Base-by-base conservation (phyloP, 257 asterid genomes). In the Solanum okadae region DNA sequence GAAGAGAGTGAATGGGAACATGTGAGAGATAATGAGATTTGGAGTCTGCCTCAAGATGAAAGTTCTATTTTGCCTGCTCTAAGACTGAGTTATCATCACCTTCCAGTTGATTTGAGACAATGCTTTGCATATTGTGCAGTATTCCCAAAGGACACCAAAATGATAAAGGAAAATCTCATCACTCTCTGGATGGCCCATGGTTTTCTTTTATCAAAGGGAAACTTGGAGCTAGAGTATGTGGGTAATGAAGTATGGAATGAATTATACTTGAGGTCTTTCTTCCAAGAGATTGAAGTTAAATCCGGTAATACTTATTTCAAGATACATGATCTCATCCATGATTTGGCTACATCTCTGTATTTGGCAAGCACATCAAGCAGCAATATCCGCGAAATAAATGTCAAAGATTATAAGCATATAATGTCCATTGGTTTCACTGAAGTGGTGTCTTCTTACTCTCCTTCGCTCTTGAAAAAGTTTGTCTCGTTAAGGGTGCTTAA, bases 101-200 rank as follows among this genome's bases (percentile, higher is more conserved):
- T 91, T 56, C 89, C 92, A 25, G 67, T 87, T n/a, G 44, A 29
- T 15, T 34, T 87, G 76, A 90, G 92, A 75, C 91, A 63, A 8
- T 88, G 92, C 44, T 91, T 91, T 88, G 89, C 89, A 16, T 91
- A 91, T 84, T 91, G 91, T 86, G 86, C 92, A 10, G 68, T 89
- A 14, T 91, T 88, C 67, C 91, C 88, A 0, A 91, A 90, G 70
- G 89, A 87, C 52, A n/a, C 59, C 23, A 10, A 4, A 12, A 75
- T 91, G 35, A 13, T 23, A 3, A 89, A 40, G 77, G 83, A 89
- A 22, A 87, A 84, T 34, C 4, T 90, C 73, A 87, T 91, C n/a
- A 61, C 3, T 61, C 70, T 71, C 0, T 91, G 92, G 93, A 88
- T n/a, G n/a, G n/a, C n/a, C n/a, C n/a, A n/a, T n/a, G n/a, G n/a